Evolutionary conservation across 192 early-diverging fungal genomes (phyloP).

Genomic region (Jimgerdemannia lactiflua): DNA sequence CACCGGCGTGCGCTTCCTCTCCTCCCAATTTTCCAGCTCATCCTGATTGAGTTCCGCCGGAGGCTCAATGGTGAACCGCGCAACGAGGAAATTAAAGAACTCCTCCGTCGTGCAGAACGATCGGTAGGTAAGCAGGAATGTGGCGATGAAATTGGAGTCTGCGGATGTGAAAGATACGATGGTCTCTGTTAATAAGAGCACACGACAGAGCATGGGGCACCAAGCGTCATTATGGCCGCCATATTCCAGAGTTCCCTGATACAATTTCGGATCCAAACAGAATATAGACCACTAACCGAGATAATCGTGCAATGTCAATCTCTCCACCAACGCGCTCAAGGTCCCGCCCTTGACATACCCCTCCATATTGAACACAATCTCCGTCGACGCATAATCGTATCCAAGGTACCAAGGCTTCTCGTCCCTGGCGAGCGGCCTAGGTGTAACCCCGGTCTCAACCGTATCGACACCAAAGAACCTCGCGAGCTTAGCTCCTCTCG

Average conservation of each 20-base stretch:
- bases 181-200: background rate
- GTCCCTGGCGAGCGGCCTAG: conserved; percentile 10
- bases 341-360: conserved; percentile 91
- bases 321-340: conserved; percentile 78
- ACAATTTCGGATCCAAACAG: background rate
- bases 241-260: background rate
- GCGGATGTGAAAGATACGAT: conserved; percentile 2
- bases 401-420: conserved; percentile 76
- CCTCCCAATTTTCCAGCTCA: conserved; percentile 78
- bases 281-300: conserved; percentile 25
- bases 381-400: conserved; percentile 71
- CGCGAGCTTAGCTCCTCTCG: conserved; percentile 36
- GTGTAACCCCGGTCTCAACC: conserved; percentile 13
- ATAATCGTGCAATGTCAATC: conserved; percentile 87
- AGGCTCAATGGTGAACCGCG: conserved; percentile 76
- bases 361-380: conserved; percentile 83
- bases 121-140: conserved; percentile 94
- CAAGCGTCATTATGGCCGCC: background rate
- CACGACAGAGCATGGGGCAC: background rate
- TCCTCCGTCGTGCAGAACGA: conserved; percentile 83
- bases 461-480: conserved; percentile 64
- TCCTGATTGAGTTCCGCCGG: conserved; percentile 57
- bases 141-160: conserved; percentile 81
- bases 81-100: conserved; percentile 71
- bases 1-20: conserved; percentile 84